phyloP scores from a whole-genome alignment of 192 early-diverging fungal genomes.

The Phlyctochytrium arcticum region DNA sequence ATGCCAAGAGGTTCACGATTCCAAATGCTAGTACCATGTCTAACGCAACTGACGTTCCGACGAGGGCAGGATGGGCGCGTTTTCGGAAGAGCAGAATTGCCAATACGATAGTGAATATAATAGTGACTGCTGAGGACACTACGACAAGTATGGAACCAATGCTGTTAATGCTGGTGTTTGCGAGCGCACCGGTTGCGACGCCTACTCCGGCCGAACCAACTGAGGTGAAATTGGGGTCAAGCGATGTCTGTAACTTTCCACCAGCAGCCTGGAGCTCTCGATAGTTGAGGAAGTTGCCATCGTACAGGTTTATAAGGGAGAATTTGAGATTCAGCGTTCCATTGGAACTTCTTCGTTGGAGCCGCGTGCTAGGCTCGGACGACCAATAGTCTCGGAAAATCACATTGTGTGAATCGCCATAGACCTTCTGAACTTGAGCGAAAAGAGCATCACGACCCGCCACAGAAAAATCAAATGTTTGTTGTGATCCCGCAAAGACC shows the following conservation, averaged over 20 bases:
- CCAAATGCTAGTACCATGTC: slow-evolving; percentile 3
- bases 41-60: not conserved
- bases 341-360: not conserved
- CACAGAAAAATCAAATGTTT: not conserved
- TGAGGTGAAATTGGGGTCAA: not conserved
- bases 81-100: not conserved
- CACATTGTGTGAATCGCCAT: not conserved
- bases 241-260: too few relatives aligned
- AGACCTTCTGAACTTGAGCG: not conserved
- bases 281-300: slow-evolving; percentile 7
- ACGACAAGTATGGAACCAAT: slow-evolving; percentile 11
- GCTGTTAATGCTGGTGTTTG: slow-evolving; percentile 4
- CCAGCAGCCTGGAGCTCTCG: slow-evolving; percentile 6
- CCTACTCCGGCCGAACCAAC: not conserved
- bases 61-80: not conserved
- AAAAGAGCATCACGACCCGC: slow-evolving; percentile 1
- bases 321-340: slow-evolving; percentile 9
- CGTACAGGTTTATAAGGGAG: slow-evolving; percentile 1
- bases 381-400: slow-evolving; percentile 15
- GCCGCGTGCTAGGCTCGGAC: not conserved
- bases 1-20: slow-evolving; percentile 9
- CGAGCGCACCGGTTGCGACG: not conserved
- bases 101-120: not conserved
- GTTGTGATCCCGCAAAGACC: too few relatives aligned
- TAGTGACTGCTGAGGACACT: not conserved